These are phyloP conservation scores for Corynespora cassiicola DNA, from an alignment of 2,329 filamentous ascomycete genomes.

Conservation along the genomic window DNA sequence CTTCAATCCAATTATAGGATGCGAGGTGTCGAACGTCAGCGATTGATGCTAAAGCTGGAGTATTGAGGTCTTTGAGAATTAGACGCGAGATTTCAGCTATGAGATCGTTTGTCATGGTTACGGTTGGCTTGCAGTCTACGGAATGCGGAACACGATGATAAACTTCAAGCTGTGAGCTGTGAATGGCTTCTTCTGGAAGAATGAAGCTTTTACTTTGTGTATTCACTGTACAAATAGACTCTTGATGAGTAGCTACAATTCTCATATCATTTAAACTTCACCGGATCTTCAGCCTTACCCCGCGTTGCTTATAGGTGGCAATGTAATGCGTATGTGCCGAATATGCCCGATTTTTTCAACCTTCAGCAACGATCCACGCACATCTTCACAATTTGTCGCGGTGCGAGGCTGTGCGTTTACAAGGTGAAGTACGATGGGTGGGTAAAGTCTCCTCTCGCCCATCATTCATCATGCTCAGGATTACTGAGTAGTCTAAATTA, in stretches of 20 bases:
- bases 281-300: slow-evolving; percentile 8
- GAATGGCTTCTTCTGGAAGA: slow-evolving; percentile 3
- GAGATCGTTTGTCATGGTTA: slow-evolving; percentile 12
- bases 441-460: no score
- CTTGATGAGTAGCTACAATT: slow-evolving; percentile 6
- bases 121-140: slow-evolving; percentile 11
- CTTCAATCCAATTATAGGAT: slow-evolving; percentile 60
- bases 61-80: slow-evolving; percentile 16
- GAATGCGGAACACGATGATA: slow-evolving; percentile 10
- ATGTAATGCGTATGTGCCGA: no score
- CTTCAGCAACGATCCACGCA: slow-evolving; percentile 8
- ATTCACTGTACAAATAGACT: slow-evolving; percentile 8
- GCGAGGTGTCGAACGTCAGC: slow-evolving; percentile 49
- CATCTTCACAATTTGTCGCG: no score
- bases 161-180: slow-evolving; percentile 5
- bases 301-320: slow-evolving; percentile 9
- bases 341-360: slow-evolving; percentile 5
- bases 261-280: slow-evolving; percentile 10
- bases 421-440: no score
- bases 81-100: slow-evolving; percentile 17
- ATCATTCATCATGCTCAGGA: no score
- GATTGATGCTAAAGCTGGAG: slow-evolving; percentile 32
- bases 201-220: slow-evolving; percentile 8
- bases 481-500: no score
- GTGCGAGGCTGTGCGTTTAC: no score